A percentile compares a stretch with the other conserved stretches of the same genome.
phyloP scores from a whole-genome alignment of 2,329 filamentous ascomycete species.

The Aspergillus cejpii region DNA sequence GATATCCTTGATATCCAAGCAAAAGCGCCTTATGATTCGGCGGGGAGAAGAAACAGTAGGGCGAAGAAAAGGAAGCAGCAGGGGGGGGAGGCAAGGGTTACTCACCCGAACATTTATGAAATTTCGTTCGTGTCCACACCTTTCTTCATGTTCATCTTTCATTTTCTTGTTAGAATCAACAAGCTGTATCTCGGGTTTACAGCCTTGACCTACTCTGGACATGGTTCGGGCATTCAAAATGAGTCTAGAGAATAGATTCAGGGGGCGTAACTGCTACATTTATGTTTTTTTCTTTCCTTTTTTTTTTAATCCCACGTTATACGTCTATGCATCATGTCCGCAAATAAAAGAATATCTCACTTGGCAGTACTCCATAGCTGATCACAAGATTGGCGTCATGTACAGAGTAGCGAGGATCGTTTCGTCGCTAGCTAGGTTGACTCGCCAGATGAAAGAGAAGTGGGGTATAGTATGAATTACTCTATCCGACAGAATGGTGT shows the following conservation, averaged over 20 bases:
- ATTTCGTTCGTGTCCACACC: conserved; percentile 1
- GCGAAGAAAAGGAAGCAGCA: not conserved
- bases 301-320: conserved; percentile 14
- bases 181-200: conserved; percentile 11
- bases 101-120: not conserved
- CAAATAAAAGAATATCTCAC: not conserved
- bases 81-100: not conserved
- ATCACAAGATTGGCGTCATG: not conserved
- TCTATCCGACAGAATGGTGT: conserved; percentile 12
- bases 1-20: not conserved
- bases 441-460: conserved; percentile 7
- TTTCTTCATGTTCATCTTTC: conserved; percentile 2
- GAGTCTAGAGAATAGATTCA: conserved; percentile 14
- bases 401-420: no score
- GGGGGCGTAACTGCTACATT: conserved; percentile 16
- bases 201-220: conserved; percentile 8
- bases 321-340: conserved; percentile 10
- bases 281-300: conserved; percentile 14
- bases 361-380: no score
- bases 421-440: no score
- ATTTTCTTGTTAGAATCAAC: conserved; percentile 10
- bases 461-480: conserved; percentile 25
- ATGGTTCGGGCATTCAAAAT: conserved; percentile 18
- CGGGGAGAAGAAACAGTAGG: not conserved
- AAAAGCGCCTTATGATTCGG: not conserved